A percentile compares a stretch with the other conserved stretches of the same genome.
Evolutionary conservation across 192 early-diverging fungal genomes (phyloP).

Genomic region (Entomortierella lignicola): DNA sequence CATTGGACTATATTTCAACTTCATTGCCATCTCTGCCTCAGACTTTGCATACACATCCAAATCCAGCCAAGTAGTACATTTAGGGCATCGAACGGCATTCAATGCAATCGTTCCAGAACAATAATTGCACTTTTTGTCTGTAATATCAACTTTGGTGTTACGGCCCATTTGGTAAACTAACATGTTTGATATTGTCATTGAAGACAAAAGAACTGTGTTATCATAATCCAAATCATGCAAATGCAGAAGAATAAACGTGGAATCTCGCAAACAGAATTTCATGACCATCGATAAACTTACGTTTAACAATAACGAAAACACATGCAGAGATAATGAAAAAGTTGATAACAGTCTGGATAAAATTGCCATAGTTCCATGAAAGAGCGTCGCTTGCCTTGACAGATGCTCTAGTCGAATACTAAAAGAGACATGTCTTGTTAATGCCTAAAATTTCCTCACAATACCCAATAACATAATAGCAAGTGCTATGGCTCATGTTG

Average conservation of each 20-base stretch:
- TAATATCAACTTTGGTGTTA: constrained; percentile 17
- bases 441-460: neutral
- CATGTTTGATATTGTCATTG: no score
- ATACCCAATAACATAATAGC: neutral
- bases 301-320: constrained; percentile 72
- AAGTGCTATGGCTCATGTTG: no score
- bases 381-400: constrained; percentile 61
- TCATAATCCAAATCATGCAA: no score
- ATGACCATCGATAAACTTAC: constrained; percentile 21
- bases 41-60: constrained; percentile 28
- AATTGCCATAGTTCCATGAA: constrained; percentile 71
- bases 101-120: constrained; percentile 21
- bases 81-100: constrained; percentile 18
- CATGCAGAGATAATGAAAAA: constrained; percentile 70
- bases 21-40: constrained; percentile 3
- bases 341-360: constrained; percentile 72
- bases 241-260: no score
- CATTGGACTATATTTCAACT: constrained; percentile 1
- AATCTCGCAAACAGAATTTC: no score
- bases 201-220: no score
- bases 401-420: constrained; percentile 36
- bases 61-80: constrained; percentile 39
- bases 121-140: constrained; percentile 36
- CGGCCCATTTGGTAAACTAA: constrained; percentile 52
- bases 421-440: neutral